Evolutionary conservation across 768 basidiomycete species (phyloP), one percentile per base, ranked within the genome.

Genomic region (Tephrocybe sp.): DNA sequence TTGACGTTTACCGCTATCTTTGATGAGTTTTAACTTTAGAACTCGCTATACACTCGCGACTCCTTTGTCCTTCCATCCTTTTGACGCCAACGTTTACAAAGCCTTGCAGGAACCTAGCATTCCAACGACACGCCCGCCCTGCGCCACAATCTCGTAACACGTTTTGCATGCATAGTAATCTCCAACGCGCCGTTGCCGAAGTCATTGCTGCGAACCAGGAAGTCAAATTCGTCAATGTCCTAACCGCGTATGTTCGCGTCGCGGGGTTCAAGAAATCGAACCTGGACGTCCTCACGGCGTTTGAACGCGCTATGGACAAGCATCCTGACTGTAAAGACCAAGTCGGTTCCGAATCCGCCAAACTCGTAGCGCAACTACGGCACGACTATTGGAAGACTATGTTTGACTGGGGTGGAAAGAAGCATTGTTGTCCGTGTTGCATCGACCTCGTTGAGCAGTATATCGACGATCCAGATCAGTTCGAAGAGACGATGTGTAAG

Each of bases 121-220:
- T 21, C 25, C 36, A 37, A 37, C 5, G 5, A 37, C 3, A 4
- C 18, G 3, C 36, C 36, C 36, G 36, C 36, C 36, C 21, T 37
- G 36, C 36, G 16, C 36, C 36, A 37, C 36, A 37, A 19, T 8
- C 9, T 19, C 16, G 12, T 4, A 12, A 37, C 16, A 30, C 30
- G 13, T 7, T 45, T 9, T 11, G 22, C 12, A 56, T 59, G 57
- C 52, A 41, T 32, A 61, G 52, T 30, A 63, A 61, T 38, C 50
- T 63, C 36, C 53, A 61, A 31, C 60, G 51, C 26, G 60, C 60
- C 1, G 47, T 59, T 18, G 46, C 56, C 26, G 42, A 58, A 13
- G 58, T 63, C 19, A 46, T 63, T 15, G 42, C 54, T 18, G 39
- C 56, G 4, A 49, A 58, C 5, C 50, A 63, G 48, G 51, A 53